Evolutionary conservation across 352 stramenopile species (phyloP).

Genomic region (Pythium sp.): DNA sequence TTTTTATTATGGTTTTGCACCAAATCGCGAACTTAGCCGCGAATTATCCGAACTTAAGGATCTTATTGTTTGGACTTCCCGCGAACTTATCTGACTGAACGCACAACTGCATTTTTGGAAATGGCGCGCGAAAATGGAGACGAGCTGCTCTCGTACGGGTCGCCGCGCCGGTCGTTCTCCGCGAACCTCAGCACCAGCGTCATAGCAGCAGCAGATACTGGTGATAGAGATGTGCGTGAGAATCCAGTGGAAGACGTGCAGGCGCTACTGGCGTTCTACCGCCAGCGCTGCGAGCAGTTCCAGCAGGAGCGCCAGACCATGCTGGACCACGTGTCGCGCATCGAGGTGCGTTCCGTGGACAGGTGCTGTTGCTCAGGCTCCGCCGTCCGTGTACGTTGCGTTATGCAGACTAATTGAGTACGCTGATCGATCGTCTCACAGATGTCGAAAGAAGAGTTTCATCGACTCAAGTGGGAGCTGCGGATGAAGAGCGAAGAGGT

Average conservation of each 20-base stretch:
- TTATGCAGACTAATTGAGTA: neutral
- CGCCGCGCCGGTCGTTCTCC: slow-evolving; percentile 36
- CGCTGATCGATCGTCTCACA: slow-evolving; percentile 13
- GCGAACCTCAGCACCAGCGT: slow-evolving; percentile 18
- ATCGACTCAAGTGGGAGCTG: slow-evolving; percentile 76
- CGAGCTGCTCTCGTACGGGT: slow-evolving; percentile 61
- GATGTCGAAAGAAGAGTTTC: slow-evolving; percentile 74
- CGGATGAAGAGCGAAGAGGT: slow-evolving; percentile 67
- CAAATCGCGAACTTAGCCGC: neutral
- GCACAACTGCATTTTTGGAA: neutral
- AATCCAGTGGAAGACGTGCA: slow-evolving; percentile 9
- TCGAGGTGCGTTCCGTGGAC: slow-evolving; percentile 36
- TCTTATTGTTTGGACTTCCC: too few species aligned
- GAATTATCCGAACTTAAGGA: too few species aligned
- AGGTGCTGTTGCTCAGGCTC: too few species aligned
- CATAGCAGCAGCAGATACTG: neutral
- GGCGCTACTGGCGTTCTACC: slow-evolving; percentile 62
- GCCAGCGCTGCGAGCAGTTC: slow-evolving; percentile 63
- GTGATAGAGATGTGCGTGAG: neutral
- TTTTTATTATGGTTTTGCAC: neutral
- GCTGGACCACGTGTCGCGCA: slow-evolving; percentile 48
- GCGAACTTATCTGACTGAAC: too few species aligned
- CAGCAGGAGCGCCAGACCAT: slow-evolving; percentile 53
- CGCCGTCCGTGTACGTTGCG: neutral
- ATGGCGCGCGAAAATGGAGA: slow-evolving; percentile 20